Evolutionary conservation across 441 rosid species (phyloP).

Genomic region (Geranium incanum): DNA sequence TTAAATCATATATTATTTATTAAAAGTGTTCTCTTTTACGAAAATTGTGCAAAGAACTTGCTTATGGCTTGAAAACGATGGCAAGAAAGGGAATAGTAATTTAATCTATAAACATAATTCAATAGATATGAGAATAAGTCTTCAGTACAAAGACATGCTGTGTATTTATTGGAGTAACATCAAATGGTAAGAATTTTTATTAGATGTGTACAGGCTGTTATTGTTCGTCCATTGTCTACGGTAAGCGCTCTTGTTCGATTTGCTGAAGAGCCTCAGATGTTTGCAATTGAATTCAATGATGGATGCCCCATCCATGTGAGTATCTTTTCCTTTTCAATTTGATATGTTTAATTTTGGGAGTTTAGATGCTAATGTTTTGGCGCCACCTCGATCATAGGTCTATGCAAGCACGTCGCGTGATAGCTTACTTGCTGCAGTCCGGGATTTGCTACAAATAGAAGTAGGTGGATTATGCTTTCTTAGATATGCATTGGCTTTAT

Average conservation of each 20-base stretch:
- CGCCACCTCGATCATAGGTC: slow-evolving; percentile 44
- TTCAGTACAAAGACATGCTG: slow-evolving; percentile 1
- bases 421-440: slow-evolving; percentile 90
- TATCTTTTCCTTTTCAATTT: slow-evolving; percentile 17
- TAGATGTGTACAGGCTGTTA: slow-evolving; percentile 99
- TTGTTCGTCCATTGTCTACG: slow-evolving; percentile 83
- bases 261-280: slow-evolving; percentile 99
- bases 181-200: slow-evolving; percentile 70
- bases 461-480: slow-evolving; percentile 53
- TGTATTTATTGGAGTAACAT: slow-evolving; percentile 26
- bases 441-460: slow-evolving; percentile 92
- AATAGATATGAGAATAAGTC: not conserved
- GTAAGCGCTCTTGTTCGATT: slow-evolving; percentile 91
- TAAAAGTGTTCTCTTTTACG: not conserved
- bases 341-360: slow-evolving; percentile 17
- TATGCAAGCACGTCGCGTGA: slow-evolving; percentile 98
- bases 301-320: slow-evolving; percentile 98
- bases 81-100: not conserved
- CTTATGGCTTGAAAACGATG: not conserved
- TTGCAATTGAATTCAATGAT: slow-evolving; percentile 93
- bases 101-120: not conserved
- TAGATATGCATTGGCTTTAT: slow-evolving; percentile 19
- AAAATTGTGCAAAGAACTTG: not conserved
- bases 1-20: not conserved
- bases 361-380: slow-evolving; percentile 28